Evolutionary conservation across 257 asterid genomes (phyloP).

Genomic region (Nemophila menziesii): DNA sequence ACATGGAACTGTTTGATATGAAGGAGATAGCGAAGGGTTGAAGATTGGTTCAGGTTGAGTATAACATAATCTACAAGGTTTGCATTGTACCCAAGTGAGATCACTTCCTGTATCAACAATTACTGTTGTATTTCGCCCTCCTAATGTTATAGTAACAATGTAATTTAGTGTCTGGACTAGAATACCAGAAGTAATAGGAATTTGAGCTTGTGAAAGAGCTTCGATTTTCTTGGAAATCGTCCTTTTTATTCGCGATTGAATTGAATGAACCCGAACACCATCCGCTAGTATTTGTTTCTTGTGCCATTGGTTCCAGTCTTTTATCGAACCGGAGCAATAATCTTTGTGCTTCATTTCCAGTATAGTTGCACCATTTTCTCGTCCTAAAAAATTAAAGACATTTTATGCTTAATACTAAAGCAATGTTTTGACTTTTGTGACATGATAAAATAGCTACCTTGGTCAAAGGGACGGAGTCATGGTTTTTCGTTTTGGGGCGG

Average conservation of each 20-base stretch:
- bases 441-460: not conserved
- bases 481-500: too few relatives aligned
- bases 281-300: conserved; percentile 27
- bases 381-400: conserved; percentile 54
- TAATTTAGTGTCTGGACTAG: conserved; percentile 71
- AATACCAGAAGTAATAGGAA: conserved; percentile 55
- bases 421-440: not conserved
- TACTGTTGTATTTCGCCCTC: conserved; percentile 47
- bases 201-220: conserved; percentile 24
- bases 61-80: conserved; percentile 66
- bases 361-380: conserved; percentile 43
- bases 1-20: conserved; percentile 47
- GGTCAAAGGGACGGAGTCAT: too few relatives aligned
- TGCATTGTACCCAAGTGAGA: conserved; percentile 86
- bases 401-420: too few relatives aligned
- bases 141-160: conserved; percentile 48
- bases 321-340: conserved; percentile 23
- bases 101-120: conserved; percentile 87
- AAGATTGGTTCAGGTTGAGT: conserved; percentile 70
- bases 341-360: conserved; percentile 65
- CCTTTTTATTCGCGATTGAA: conserved; percentile 43
- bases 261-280: conserved; percentile 35
- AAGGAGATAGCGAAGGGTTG: conserved; percentile 46
- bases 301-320: conserved; percentile 22
- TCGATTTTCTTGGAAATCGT: conserved; percentile 18